Evolutionary conservation across 805 yeast species (phyloP).

Genomic region (Wickerhamomyces tratensis): DNA sequence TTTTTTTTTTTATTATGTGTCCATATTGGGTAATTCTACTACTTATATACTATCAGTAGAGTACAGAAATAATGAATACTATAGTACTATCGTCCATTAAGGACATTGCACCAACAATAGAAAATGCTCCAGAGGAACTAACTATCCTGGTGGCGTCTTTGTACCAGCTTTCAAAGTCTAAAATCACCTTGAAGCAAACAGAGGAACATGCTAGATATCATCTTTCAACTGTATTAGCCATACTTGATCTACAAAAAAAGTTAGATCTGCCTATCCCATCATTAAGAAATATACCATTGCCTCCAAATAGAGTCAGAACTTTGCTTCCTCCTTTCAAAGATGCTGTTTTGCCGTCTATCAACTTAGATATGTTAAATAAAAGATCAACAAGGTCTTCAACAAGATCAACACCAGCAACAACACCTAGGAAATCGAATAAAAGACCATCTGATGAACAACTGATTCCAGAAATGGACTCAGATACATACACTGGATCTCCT

Average conservation of each 20-base stretch:
- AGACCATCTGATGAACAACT: not conserved
- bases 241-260: slow-evolving; percentile 34
- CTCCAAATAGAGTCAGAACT: slow-evolving; percentile 29
- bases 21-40: no score
- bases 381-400: slow-evolving; percentile 15
- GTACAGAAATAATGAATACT: no score
- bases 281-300: slow-evolving; percentile 47
- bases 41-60: no score
- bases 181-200: slow-evolving; percentile 36
- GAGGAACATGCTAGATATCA: slow-evolving; percentile 62
- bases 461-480: no score
- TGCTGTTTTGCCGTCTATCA: slow-evolving; percentile 21
- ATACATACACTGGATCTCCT: no score
- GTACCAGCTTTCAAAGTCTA: slow-evolving; percentile 40
- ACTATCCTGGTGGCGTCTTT: slow-evolving; percentile 19
- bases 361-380: slow-evolving; percentile 18
- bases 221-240: slow-evolving; percentile 55
- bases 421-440: slow-evolving; percentile 6
- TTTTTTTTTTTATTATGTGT: no score
- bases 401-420: slow-evolving; percentile 8
- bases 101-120: slow-evolving; percentile 43
- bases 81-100: slow-evolving; percentile 18
- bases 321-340: slow-evolving; percentile 35
- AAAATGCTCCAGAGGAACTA: slow-evolving; percentile 32
- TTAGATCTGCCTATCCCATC: slow-evolving; percentile 40